A percentile compares a stretch with the other conserved stretches of the same genome.
phyloP scores from a whole-genome alignment of 495 filamentous ascomycete species.

The Penicillium verhagenii region DNA sequence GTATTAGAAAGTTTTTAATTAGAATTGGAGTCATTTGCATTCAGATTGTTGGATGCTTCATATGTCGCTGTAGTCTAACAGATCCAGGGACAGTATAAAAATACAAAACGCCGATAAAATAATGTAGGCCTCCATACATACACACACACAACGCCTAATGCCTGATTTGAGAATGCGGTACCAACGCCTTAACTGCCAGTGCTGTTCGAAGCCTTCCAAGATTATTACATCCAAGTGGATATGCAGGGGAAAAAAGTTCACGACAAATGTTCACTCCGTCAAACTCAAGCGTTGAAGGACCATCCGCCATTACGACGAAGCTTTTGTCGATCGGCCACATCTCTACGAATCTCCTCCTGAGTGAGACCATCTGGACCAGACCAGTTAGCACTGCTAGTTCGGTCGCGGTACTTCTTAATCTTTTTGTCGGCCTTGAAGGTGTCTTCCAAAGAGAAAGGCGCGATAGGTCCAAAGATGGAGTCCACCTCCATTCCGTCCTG shows the following conservation, averaged over 20 bases:
- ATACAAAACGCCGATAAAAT: slow-evolving; percentile 19
- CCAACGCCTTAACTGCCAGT: slow-evolving; percentile 7
- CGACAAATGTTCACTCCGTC: neutral
- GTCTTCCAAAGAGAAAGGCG: slow-evolving; percentile 86
- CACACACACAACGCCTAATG: slow-evolving; percentile 1
- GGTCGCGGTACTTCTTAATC: slow-evolving; percentile 77
- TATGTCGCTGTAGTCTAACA: slow-evolving; percentile 17
- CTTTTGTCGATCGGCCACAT: slow-evolving; percentile 76
- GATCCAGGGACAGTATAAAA: slow-evolving; percentile 7
- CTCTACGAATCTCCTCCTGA: slow-evolving; percentile 78
- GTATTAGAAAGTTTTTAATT: too few species aligned
- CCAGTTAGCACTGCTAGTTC: slow-evolving; percentile 96
- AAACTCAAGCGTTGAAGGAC: slow-evolving; percentile 55
- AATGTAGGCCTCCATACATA: neutral
- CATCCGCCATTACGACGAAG: slow-evolving; percentile 83
- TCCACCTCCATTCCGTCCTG: slow-evolving; percentile 87
- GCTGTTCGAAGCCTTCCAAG: slow-evolving; percentile 3
- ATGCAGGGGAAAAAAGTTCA: neutral
- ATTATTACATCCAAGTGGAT: neutral
- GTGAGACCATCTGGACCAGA: slow-evolving; percentile 78
- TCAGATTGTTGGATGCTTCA: slow-evolving; percentile 22
- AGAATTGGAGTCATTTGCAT: too few species aligned
- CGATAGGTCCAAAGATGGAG: slow-evolving; percentile 84
- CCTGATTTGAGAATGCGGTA: slow-evolving; percentile 1
- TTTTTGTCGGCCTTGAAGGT: slow-evolving; percentile 83